These are phyloP conservation scores for Nicotiana sylvestris DNA, from an alignment of 257 asterid genomes.

Conservation along the genomic window DNA sequence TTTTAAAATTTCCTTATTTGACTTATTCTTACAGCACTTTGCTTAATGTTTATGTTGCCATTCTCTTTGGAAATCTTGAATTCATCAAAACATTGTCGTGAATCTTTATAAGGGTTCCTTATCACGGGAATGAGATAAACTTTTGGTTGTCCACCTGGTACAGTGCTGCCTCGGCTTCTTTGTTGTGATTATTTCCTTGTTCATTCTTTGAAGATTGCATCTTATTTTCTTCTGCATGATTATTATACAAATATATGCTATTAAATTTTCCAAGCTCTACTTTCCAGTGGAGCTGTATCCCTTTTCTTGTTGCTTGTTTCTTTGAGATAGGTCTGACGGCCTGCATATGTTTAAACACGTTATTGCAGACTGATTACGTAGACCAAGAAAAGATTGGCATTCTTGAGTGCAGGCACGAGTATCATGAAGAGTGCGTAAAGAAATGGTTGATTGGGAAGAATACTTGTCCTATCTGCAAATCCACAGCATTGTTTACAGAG, in stretches of 20 bases:
- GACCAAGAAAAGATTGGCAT: constrained; percentile 44
- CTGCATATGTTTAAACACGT: neutral
- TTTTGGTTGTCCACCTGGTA: neutral
- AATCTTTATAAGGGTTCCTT: neutral
- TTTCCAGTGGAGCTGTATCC: neutral
- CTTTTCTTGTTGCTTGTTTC: neutral
- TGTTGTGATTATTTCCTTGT: neutral
- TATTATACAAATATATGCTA: neutral
- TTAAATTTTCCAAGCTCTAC: neutral
- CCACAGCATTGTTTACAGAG: constrained; percentile 45
- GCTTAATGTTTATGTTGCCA: neutral
- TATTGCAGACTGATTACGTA: constrained; percentile 47
- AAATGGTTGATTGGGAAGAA: constrained; percentile 70
- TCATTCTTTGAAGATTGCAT: neutral
- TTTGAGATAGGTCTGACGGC: constrained; percentile 1
- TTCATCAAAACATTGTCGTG: neutral
- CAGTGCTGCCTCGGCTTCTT: neutral
- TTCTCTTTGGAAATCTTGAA: neutral
- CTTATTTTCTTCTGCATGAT: neutral
- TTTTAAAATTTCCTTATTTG: neutral
- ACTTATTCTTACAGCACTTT: neutral
- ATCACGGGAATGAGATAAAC: neutral
- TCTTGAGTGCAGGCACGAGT: constrained; percentile 69
- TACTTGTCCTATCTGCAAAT: constrained; percentile 69
- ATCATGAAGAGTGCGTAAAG: constrained; percentile 60